phyloP scores from a whole-genome alignment of 2,329 filamentous ascomycete genomes.

The Pseudogymnoascus sp. region DNA sequence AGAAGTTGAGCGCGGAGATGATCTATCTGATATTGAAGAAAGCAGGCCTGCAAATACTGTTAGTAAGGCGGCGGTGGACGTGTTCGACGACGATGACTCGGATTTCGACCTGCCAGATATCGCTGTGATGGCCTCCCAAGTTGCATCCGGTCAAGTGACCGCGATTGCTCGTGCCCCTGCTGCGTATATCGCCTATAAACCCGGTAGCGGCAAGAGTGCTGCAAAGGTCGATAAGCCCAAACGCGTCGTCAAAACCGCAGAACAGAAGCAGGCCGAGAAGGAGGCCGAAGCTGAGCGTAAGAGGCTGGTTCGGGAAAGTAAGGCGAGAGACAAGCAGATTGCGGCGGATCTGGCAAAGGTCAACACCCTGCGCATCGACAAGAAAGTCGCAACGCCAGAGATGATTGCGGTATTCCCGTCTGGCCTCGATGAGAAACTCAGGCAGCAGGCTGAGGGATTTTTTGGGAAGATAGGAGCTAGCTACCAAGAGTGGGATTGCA shows the following conservation, averaged over 20 bases:
- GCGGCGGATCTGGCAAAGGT: constrained; percentile 61
- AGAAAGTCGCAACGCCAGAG: constrained; percentile 63
- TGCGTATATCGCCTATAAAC: constrained; percentile 14
- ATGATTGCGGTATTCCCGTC: constrained; percentile 68
- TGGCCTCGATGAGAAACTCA: constrained; percentile 41
- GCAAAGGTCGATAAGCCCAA: constrained; percentile 13
- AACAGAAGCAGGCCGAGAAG: constrained; percentile 18
- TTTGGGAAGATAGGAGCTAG: constrained; percentile 44
- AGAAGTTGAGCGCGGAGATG: constrained; percentile 11
- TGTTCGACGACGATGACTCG: constrained; percentile 8
- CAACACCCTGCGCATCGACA: constrained; percentile 66
- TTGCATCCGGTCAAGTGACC: not conserved
- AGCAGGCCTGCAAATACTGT: not conserved
- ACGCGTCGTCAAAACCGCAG: not conserved
- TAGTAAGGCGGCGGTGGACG: not conserved
- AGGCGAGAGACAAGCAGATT: constrained; percentile 53
- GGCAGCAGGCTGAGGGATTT: constrained; percentile 41
- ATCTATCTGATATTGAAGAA: constrained; percentile 11
- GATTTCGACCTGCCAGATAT: constrained; percentile 18
- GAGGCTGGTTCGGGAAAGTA: constrained; percentile 52
- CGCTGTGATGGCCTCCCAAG: constrained; percentile 8
- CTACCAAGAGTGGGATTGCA: constrained; percentile 32
- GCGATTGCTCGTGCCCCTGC: not conserved
- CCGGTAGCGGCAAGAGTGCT: constrained; percentile 15
- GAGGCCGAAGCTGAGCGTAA: constrained; percentile 44